Base-by-base conservation (phyloP, 768 basidiomycete genomes). In the Trametes cinnabarina region DNA sequence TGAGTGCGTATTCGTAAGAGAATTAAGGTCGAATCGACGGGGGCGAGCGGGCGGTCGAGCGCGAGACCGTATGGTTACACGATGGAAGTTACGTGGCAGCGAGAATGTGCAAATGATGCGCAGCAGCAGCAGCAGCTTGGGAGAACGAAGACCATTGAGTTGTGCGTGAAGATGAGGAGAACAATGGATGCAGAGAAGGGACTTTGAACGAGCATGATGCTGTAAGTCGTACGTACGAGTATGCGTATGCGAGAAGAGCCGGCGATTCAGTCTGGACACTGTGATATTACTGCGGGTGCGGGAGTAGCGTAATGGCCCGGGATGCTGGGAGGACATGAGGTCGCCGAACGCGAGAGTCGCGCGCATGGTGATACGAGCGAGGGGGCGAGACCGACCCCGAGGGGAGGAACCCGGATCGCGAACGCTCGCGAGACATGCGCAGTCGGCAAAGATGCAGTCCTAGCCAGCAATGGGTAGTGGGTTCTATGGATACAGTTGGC, bases 401-500 rank as follows among this genome's bases (percentile, higher is more conserved):
- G 37, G 9, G 37, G 17, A n/a, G n/a, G 15, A 5, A 15, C 14
- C 37, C 37, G 37, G 37, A n/a, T 39, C 37, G 37, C 30, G 30
- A 32, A 32, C 7, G 30, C 44, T 3, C 22, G 23, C 44, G 25
- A 3, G 44, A n/a, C n/a, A n/a, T 12, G 19, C 41, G 25, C 44
- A 26, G 25, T 30, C 19, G 44, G 32, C n/a, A n/a, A 25, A 32
- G 30, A 22, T 20, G 46, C 12, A 23, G 32, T 47, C 19, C 40
- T 32, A 22, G 19, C 40, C 26, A 19, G 51, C 48, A 37, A 3
- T 47, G 32, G 30, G 37, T 22, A 6, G 30, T 14, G 26, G 52
- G 34, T 25, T 42, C 53, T 54, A 60, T 54, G 47, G 58, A 54
- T 55, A 52, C 47, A 54, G 44, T 53, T 25, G 44, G 39, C 14